Evolutionary conservation across 1,139 yeast species (phyloP), one percentile per base, ranked within the genome.

Genomic region (Kurtzmaniella quercitrusa): DNA sequence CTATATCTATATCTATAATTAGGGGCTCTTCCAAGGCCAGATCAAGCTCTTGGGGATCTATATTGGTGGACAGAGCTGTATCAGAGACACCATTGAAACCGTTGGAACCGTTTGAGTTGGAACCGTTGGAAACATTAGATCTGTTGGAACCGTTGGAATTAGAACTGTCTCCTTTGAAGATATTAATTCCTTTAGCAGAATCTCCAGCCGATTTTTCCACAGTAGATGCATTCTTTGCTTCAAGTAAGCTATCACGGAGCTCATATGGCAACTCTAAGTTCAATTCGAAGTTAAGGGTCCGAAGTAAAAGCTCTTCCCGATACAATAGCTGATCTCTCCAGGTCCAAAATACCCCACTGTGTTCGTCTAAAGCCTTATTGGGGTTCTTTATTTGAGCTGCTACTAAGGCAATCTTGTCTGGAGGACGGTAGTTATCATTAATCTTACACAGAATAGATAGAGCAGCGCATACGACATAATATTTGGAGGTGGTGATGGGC

Each of bases 261-360:
- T 57, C 57, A 52, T 73, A 73, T 1, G 78, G 78, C 40, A 70
- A 62, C 5, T 62, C 66, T 5, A 70, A 48, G 45, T 63, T 63
- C 42, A 73, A 56, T 48, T 73, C 77, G 45, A 73, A 73, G 45
- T 70, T 69, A 39, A 73, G 58, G 34, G 63, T 59, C 49, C 67
- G 65, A 37, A 73, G 55, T 9, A 73, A 62, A 37, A 73, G 55
- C 53, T 73, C 78, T 49, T 73, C 78, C 34, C 78, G 53, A 48
- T 63, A 73, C 41, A 73, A 54, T 3, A 73, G 52, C 53, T 73
- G 77, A 53, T 73, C 77, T 36, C 75, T 51, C 77, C 77, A 73
- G 42, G 63, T 61, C 77, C 78, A 73, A 50, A 69, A 73, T 42
- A 63, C 49, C 38, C 66, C 68, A 47, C 68, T 67, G 37, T 70